Percentiles rank a stretch among this genome's conserved stretches.
phyloP scores from a whole-genome alignment of 202 grass and related monocot species.

The Saccharum hybrid region DNA sequence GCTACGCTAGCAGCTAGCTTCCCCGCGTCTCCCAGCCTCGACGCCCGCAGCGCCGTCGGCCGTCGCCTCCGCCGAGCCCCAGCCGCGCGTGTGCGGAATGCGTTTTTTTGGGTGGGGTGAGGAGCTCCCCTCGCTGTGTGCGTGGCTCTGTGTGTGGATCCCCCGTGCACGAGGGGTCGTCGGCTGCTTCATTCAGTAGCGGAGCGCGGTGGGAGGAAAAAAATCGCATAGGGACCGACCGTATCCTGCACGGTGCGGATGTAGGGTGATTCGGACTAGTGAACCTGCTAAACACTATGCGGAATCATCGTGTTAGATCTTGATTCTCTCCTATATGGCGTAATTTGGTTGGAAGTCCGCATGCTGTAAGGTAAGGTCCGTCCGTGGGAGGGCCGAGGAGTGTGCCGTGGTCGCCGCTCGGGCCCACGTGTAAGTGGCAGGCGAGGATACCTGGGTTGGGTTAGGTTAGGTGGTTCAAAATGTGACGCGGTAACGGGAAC shows the following conservation, averaged over 20 bases:
- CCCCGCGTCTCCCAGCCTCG: neutral
- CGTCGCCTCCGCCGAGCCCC: conserved; percentile 14
- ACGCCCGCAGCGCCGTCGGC: neutral
- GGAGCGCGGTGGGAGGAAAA: neutral
- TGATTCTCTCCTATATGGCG: too few species aligned
- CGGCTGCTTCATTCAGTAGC: neutral
- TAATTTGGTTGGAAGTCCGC: too few species aligned
- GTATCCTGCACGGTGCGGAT: too few species aligned
- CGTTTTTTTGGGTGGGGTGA: neutral
- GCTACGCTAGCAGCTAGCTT: neutral
- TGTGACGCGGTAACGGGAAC: neutral
- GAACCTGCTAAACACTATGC: too few species aligned
- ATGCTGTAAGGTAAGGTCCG: too few species aligned
- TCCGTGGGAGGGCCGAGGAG: neutral
- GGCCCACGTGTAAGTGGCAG: conserved; percentile 41
- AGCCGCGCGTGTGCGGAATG: conserved; percentile 1
- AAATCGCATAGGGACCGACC: too few species aligned
- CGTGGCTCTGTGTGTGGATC: conserved; percentile 1
- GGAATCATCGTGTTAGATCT: too few species aligned
- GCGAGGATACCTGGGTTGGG: neutral
- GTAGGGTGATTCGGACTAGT: too few species aligned
- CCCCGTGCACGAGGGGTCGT: conserved; percentile 21
- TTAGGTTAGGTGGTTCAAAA: neutral
- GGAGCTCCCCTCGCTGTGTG: neutral
- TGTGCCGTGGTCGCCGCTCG: neutral